Conservation (phyloP, 306 rosid genomes). For the Lathyrus sativus region DNA sequence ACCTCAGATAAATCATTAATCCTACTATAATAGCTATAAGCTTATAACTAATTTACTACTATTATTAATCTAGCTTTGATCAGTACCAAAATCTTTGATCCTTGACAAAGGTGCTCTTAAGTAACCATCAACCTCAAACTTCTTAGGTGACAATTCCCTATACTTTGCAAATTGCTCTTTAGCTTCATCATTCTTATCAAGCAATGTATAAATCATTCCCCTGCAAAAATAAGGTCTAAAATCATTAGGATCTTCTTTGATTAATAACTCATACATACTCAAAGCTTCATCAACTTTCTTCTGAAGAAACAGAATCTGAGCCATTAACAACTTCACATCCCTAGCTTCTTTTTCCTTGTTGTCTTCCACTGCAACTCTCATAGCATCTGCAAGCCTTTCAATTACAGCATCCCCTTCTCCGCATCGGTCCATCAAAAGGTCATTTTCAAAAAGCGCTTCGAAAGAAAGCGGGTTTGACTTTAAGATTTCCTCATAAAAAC, state of each 20-base stretch:
- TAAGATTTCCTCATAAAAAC: conserved; percentile 66
- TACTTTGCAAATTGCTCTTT: conserved; percentile 74
- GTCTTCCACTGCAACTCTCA: conserved; percentile 64
- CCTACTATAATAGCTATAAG: background rate
- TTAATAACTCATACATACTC: conserved; percentile 54
- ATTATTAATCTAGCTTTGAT: conserved; percentile 53
- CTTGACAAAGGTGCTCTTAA: conserved; percentile 75
- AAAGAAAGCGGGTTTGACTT: conserved; percentile 58
- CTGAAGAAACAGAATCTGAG: conserved; percentile 82
- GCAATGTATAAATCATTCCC: conserved; percentile 90
- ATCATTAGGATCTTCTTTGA: conserved; percentile 72
- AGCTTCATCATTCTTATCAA: conserved; percentile 79
- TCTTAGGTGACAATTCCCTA: conserved; percentile 74
- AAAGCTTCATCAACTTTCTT: conserved; percentile 82
- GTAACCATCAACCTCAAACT: conserved; percentile 88
- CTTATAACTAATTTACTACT: background rate
- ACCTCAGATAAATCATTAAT: conserved; percentile 1
- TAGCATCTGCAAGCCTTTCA: conserved; percentile 66
- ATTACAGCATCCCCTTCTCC: conserved; percentile 74
- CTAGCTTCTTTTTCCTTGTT: conserved; percentile 67
- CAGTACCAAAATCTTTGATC: conserved; percentile 74
- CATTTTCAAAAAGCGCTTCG: conserved; percentile 87
- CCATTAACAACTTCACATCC: conserved; percentile 79
- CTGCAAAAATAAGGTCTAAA: conserved; percentile 85
- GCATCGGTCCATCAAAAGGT: conserved; percentile 77